phyloP scores from a whole-genome alignment of 352 stramenopile species.

The Globisporangium cylindrosporum region DNA sequence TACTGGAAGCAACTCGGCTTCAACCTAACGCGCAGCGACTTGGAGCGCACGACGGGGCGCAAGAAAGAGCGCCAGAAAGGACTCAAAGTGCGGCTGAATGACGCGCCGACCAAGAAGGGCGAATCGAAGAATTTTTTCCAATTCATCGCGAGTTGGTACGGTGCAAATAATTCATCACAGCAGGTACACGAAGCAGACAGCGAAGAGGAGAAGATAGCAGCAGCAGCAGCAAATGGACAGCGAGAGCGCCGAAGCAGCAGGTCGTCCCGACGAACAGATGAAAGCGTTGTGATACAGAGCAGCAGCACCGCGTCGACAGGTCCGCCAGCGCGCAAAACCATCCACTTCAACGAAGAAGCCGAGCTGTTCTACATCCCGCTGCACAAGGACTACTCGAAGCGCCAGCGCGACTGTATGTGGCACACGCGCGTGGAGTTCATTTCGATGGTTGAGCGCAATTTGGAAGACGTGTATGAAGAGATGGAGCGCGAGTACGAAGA shows the following conservation, averaged over 20 bases:
- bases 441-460: conserved; percentile 85
- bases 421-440: conserved; percentile 80
- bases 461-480: conserved; percentile 84
- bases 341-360: conserved; percentile 74
- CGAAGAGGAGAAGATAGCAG: conserved; percentile 3
- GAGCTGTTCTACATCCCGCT: conserved; percentile 87
- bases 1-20: conserved; percentile 87
- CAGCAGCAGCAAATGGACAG: conserved; percentile 3
- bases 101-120: conserved; percentile 35
- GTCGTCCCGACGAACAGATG: neutral
- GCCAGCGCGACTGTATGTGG: conserved; percentile 85
- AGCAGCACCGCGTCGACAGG: conserved; percentile 5
- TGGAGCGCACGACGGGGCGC: conserved; percentile 72
- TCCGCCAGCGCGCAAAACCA: conserved; percentile 29
- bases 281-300: conserved; percentile 8
- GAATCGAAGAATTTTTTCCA: conserved; percentile 71
- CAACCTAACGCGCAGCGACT: conserved; percentile 71
- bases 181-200: neutral
- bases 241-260: neutral
- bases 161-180: conserved; percentile 16
- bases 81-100: conserved; percentile 76
- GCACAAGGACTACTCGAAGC: conserved; percentile 83
- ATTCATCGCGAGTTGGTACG: conserved; percentile 83
- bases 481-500: conserved; percentile 87
- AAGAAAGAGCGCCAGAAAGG: conserved; percentile 66